phyloP scores from a whole-genome alignment of 2,329 filamentous ascomycete genomes.

The Fonsecaea multimorphosa region DNA sequence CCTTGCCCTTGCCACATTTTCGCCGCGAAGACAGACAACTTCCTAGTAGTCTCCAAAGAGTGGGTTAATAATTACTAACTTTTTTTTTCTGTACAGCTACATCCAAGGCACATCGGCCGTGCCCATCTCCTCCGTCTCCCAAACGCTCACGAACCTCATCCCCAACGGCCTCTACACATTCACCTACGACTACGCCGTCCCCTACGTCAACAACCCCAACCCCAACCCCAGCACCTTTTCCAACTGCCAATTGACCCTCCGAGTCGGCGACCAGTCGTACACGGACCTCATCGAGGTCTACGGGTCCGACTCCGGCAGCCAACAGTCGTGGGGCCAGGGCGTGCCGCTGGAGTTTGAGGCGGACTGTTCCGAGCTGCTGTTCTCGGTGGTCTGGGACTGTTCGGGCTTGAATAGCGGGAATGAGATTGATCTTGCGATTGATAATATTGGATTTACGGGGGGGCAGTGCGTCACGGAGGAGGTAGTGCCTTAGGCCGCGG shows the following conservation, averaged over 20 bases:
- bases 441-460: not conserved
- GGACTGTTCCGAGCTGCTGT: not conserved
- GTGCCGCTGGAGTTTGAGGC: not conserved
- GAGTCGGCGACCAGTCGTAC: not conserved
- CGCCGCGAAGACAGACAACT: too few relatives aligned
- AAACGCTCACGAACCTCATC: constrained; percentile 5
- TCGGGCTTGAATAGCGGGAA: not conserved
- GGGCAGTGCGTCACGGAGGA: not conserved
- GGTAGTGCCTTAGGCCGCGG: too few relatives aligned
- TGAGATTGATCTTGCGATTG: constrained; percentile 6
- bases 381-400: constrained; percentile 11
- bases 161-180: constrained; percentile 1
- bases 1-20: too few relatives aligned
- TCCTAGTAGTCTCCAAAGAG: too few relatives aligned
- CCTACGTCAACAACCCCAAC: not conserved
- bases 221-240: too few relatives aligned
- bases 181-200: constrained; percentile 8
- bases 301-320: too few relatives aligned
- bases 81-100: not conserved
- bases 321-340: not conserved
- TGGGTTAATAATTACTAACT: not conserved
- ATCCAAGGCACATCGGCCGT: not conserved
- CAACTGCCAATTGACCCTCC: not conserved
- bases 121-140: not conserved
- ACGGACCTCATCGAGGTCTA: not conserved